Evolutionary conservation across 75 land plant genomes (phyloP).

Genomic region (Pinus taeda): DNA sequence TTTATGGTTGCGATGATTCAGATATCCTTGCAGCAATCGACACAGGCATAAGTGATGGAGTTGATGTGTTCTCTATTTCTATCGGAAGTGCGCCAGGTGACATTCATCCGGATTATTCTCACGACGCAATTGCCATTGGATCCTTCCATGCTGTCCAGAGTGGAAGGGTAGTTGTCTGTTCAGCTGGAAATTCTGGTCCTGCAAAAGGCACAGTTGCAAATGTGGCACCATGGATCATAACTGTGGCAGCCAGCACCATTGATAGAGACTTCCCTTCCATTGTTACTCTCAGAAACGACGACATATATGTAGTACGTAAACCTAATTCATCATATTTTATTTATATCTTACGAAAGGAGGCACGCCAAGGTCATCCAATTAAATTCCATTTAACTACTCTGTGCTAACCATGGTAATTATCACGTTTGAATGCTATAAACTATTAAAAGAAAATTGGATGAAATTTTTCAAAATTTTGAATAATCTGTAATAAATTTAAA

Average conservation of each 20-base stretch:
- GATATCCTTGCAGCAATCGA: constrained; percentile 76
- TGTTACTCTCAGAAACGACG: constrained; percentile 25
- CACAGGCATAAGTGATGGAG: constrained; percentile 65
- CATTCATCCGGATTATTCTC: background rate
- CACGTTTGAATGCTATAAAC: no score
- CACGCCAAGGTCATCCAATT: background rate
- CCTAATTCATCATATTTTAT: background rate
- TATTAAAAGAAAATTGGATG: no score
- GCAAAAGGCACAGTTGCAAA: constrained; percentile 17
- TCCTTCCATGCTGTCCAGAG: constrained; percentile 34
- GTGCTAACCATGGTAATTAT: no score
- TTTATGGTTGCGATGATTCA: constrained; percentile 27
- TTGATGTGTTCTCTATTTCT: constrained; percentile 49
- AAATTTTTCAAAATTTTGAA: no score
- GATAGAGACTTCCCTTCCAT: constrained; percentile 24
- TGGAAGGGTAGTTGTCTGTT: constrained; percentile 25
- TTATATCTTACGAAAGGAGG: background rate
- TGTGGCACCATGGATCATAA: constrained; percentile 48
- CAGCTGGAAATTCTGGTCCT: constrained; percentile 57
- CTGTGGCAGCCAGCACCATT: constrained; percentile 50
- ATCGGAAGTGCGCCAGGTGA: constrained; percentile 6
- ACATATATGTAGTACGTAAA: constrained; percentile 10
- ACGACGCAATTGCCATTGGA: constrained; percentile 32
- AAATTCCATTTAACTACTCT: background rate
- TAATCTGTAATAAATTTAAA: no score